Conservation (phyloP, 805 yeast species). For the Starmerella cellae region DNA sequence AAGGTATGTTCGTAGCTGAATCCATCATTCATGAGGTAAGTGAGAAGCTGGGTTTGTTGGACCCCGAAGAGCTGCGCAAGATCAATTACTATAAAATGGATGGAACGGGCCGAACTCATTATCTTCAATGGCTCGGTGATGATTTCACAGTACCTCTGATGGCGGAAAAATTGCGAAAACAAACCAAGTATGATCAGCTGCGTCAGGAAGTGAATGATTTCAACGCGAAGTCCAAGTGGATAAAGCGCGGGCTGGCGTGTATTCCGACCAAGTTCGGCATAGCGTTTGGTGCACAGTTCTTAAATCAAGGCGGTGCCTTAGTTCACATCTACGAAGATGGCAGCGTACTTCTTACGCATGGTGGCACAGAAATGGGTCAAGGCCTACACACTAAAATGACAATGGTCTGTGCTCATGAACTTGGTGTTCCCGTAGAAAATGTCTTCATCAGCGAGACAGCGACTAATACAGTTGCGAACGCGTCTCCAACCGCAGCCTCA, state of each 20-base stretch:
- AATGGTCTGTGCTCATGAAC: conserved; percentile 36
- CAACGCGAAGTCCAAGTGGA: conserved; percentile 33
- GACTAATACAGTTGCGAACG: conserved; percentile 36
- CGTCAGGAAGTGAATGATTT: conserved; percentile 31
- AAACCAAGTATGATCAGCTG: conserved; percentile 28
- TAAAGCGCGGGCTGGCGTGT: conserved; percentile 36
- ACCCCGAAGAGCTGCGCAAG: conserved; percentile 31
- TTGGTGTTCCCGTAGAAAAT: conserved; percentile 32
- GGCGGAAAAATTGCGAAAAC: conserved; percentile 29
- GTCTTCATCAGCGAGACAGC: conserved; percentile 36
- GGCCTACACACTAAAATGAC: conserved; percentile 39
- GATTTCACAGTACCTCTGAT: conserved; percentile 32
- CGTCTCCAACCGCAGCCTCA: conserved; percentile 40
- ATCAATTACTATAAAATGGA: conserved; percentile 28
- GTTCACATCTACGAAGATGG: conserved; percentile 38
- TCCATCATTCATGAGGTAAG: conserved; percentile 31
- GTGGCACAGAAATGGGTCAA: conserved; percentile 42
- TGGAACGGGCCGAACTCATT: conserved; percentile 28
- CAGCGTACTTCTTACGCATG: conserved; percentile 35
- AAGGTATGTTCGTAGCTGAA: conserved; percentile 37
- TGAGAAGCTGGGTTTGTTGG: conserved; percentile 29
- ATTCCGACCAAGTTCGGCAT: conserved; percentile 39
- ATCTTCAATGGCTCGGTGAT: conserved; percentile 31
- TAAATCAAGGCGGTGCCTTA: conserved; percentile 39
- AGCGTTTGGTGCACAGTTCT: conserved; percentile 34